Evolutionary conservation across 495 filamentous ascomycete species (phyloP), one percentile per base, ranked within the genome.

Genomic region (Annulohypoxylon nitens): DNA sequence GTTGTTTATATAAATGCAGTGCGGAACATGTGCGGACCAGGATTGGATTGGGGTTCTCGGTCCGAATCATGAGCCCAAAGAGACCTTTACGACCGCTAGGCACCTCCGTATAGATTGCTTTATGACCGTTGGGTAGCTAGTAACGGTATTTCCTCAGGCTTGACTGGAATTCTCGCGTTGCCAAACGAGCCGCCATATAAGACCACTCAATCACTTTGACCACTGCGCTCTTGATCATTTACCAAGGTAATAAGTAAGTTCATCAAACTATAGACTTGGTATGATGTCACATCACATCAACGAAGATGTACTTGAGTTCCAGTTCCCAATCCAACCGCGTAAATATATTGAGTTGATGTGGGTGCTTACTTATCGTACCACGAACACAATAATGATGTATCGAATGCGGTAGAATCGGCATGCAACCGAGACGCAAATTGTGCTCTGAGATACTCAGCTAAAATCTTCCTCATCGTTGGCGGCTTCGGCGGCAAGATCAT

Each of bases 391-490:
- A 57, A 34, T 47, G 45, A 65, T 71, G 12, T 61, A 53, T 30
- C 26, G 37, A 48, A n/a, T 50, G 14, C 10, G 3, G 12, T 55
- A 55, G 18, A 34, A 26, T 55, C 33, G 53, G 5, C 26, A 26
- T 11, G 16, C 14, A 16, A 12, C 26, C 20, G 18, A 43, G 41
- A 51, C 7, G 37, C 2, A 25, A 18, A 33, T 10, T 9, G 37
- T 16, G n/a, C 25, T 18, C 45, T 30, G 57, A 67, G 47, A 26
- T 25, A 16, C 81, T 75, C 75, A 86, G 70, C 83, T 82, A 51
- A 85, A 86, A 41, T 86, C 83, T 20, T 84, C 83, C 10, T 78
- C 79, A 50, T 83, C 78, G 79, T 81, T 79, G 77, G 82, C 76
- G 78, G 79, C 76, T 76, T 81, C 81, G 25, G 77, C 72, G 41